phyloP scores from a whole-genome alignment of 768 basidiomycete genomes.

The Naganishia vaughanmartiniae region DNA sequence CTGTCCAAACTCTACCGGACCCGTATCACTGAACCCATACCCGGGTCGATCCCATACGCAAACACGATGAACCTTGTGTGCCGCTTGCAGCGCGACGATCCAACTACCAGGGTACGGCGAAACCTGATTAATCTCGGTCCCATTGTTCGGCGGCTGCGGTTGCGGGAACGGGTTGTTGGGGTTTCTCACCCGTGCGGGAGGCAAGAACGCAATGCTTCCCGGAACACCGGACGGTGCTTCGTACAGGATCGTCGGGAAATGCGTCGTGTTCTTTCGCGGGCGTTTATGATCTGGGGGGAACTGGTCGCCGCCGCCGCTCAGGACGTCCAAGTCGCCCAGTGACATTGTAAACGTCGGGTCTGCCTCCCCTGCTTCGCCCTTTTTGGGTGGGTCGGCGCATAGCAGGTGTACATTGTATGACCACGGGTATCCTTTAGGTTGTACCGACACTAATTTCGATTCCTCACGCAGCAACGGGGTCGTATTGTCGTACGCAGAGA shows the following conservation, averaged over 20 bases:
- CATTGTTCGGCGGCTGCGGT: slow-evolving; percentile 31
- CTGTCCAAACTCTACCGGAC: slow-evolving; percentile 42
- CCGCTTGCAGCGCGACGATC: slow-evolving; percentile 46
- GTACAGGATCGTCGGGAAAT: slow-evolving; percentile 47
- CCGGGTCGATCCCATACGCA: slow-evolving; percentile 53
- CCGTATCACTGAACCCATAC: slow-evolving; percentile 50
- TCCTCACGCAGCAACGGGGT: slow-evolving; percentile 37
- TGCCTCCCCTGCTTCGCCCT: slow-evolving; percentile 6
- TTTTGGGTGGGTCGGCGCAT: slow-evolving; percentile 38
- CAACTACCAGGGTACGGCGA: slow-evolving; percentile 45
- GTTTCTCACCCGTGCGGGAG: slow-evolving; percentile 39
- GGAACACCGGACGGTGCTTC: slow-evolving; percentile 49
- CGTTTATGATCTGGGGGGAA: slow-evolving; percentile 27
- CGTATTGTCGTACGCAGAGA: slow-evolving; percentile 46
- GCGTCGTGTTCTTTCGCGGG: slow-evolving; percentile 17
- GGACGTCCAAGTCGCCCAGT: not conserved
- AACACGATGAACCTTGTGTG: slow-evolving; percentile 43
- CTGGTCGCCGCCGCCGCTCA: slow-evolving; percentile 4
- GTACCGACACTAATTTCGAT: slow-evolving; percentile 38
- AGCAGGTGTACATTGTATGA: slow-evolving; percentile 44
- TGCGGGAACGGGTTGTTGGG: slow-evolving; percentile 32
- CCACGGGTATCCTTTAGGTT: slow-evolving; percentile 38
- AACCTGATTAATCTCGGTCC: slow-evolving; percentile 27
- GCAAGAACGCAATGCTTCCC: slow-evolving; percentile 44
- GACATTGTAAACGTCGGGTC: slow-evolving; percentile 3